Base-by-base conservation (phyloP, 306 rosid genomes). In the Urtica urens region DNA sequence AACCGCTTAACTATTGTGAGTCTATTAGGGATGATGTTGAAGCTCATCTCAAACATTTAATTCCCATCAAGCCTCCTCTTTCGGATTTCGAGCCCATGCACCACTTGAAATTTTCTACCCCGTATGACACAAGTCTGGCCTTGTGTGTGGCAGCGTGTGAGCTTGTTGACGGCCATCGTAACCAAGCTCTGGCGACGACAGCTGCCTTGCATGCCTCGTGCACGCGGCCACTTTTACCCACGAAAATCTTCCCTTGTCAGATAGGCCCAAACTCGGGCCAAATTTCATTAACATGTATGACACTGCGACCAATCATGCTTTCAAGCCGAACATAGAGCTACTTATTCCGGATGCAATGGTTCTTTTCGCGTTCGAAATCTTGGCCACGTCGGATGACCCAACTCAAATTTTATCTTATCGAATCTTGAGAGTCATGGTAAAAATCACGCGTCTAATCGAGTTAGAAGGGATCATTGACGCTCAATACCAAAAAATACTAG, bases 91-190 rank as follows among this genome's bases (percentile, higher is more conserved):
- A 74, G 75, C 90, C 94, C 62, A 64, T 79, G 94, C 64, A 40
- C 52, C 72, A 67, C 27, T 49, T 79, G n/a, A 25, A 21, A 25
- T 77, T 69, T 23, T 16, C 69, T 0, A 56, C 86, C 11, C 86
- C 94, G 0, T 24, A 10, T 10, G 72, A 68, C 65, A 52, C 82
- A 11, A 86, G 72, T 1, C 80, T 90, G 1, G 67, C 77, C 2
- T 23, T 83, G 7, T 83, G 94, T 34, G 37, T 83, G 7, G 90
- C 77, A 0, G 73, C 94, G 0, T 79, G 90, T 30, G 94, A 79
- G 51, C 70, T 83, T 2, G 71, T 77, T 8, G 82, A 82, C 2
- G 95, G 84, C 5, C 20, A 13, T 9, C 74, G 63, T 2, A 39
- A 49, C 39, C 64, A 29, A 12, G 87, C 93, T 57, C 55, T 78